Conservation (phyloP, 495 filamentous ascomycete genomes). For the Immersiella caudata region DNA sequence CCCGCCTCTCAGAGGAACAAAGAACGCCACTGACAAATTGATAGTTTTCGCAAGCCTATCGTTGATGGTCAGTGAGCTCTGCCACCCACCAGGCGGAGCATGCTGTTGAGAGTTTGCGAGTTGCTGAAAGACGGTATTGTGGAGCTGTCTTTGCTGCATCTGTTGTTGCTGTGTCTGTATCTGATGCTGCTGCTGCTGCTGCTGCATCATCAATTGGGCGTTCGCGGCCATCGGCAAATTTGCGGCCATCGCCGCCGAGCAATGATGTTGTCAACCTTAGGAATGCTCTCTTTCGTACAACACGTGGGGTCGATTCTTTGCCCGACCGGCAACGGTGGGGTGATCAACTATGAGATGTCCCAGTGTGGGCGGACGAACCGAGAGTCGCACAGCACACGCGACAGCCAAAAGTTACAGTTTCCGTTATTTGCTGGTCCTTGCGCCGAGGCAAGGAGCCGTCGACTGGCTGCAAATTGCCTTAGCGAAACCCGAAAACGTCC, state of each 20-base stretch:
- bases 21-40: slow-evolving; percentile 38
- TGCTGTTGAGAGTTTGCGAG: slow-evolving; percentile 21
- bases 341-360: background rate
- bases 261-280: slow-evolving; percentile 24
- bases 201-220: slow-evolving; percentile 41
- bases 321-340: background rate
- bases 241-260: slow-evolving; percentile 52
- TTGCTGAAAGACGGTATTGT: slow-evolving; percentile 19
- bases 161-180: slow-evolving; percentile 28
- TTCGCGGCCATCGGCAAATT: slow-evolving; percentile 48
- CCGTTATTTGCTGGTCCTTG: slow-evolving; percentile 19
- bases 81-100: slow-evolving; percentile 38
- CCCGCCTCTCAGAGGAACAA: background rate
- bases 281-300: background rate
- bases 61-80: slow-evolving; percentile 31
- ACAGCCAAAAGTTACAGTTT: slow-evolving; percentile 4
- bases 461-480: slow-evolving; percentile 33
- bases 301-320: background rate
- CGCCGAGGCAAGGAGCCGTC: slow-evolving; percentile 30
- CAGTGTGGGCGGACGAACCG: background rate
- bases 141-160: slow-evolving; percentile 33
- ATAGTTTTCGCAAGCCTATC: slow-evolving; percentile 40
- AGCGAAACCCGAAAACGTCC: slow-evolving; percentile 32
- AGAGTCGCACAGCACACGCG: slow-evolving; percentile 15
- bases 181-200: slow-evolving; percentile 38